A percentile compares a stretch with the other conserved stretches of the same genome.
Conservation (phyloP, 352 stramenopile species). For the Lagenidium giganteum region DNA sequence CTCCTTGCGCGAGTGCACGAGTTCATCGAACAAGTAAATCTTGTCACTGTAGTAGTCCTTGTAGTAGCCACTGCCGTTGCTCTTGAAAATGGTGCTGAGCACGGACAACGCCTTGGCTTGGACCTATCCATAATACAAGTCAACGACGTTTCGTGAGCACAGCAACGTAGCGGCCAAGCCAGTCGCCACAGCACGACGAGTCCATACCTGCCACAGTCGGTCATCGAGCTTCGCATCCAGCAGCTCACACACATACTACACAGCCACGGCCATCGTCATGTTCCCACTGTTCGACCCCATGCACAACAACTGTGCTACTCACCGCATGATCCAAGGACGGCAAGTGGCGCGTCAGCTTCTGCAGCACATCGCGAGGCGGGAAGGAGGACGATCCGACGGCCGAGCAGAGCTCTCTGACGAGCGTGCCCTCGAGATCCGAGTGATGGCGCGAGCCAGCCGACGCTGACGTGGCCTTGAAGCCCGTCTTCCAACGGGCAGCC, state of each 20-base stretch:
- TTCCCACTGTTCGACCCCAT: not conserved
- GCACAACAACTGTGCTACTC: conserved; percentile 2
- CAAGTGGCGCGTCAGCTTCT: conserved; percentile 72
- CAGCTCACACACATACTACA: conserved; percentile 76
- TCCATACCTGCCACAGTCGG: conserved; percentile 55
- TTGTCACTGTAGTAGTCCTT: conserved; percentile 62
- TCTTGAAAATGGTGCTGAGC: conserved; percentile 63
- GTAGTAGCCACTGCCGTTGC: conserved; percentile 45
- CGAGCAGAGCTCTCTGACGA: conserved; percentile 76
- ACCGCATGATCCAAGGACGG: conserved; percentile 70
- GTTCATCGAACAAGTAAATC: conserved; percentile 40
- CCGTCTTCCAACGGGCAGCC: conserved; percentile 70
- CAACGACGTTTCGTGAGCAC: too few species aligned
- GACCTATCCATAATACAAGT: conserved; percentile 25
- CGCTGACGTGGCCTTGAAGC: conserved; percentile 34
- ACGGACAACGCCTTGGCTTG: conserved; percentile 78
- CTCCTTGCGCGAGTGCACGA: conserved; percentile 66
- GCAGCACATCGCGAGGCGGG: conserved; percentile 66
- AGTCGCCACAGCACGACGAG: not conserved
- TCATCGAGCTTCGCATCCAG: conserved; percentile 85
- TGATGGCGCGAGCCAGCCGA: conserved; percentile 20
- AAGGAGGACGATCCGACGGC: conserved; percentile 77
- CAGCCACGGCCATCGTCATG: conserved; percentile 5
- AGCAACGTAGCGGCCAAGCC: too few species aligned
- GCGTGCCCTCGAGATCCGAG: conserved; percentile 56